These are phyloP conservation scores for Hammondia hammondi DNA, from an alignment of 169 alveolate genomes.

Conservation along the genomic window DNA sequence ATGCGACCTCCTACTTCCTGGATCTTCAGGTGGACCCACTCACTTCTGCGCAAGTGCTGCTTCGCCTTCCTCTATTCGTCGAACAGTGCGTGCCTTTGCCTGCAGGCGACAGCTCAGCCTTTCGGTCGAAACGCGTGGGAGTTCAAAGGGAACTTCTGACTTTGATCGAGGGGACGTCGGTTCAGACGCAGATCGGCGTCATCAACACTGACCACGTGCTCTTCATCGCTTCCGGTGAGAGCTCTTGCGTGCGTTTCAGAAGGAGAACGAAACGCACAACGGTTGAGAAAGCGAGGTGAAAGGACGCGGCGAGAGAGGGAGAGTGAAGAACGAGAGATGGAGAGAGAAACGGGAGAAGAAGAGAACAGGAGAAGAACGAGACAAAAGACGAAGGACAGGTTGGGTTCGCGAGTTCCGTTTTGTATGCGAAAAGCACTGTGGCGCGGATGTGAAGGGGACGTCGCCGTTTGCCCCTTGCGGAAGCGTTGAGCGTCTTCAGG, in stretches of 20 bases:
- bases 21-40: too few species aligned
- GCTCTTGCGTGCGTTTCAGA: background rate
- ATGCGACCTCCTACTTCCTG: too few species aligned
- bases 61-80: background rate
- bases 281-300: too few species aligned
- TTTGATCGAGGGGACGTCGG: constrained; percentile 61
- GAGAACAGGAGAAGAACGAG: too few species aligned
- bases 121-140: constrained; percentile 43
- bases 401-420: too few species aligned
- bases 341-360: too few species aligned
- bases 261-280: too few species aligned
- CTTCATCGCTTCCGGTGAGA: constrained; percentile 55
- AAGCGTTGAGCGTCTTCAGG: too few species aligned
- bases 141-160: constrained; percentile 61
- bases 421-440: background rate
- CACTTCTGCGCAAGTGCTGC: background rate
- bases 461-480: too few species aligned
- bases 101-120: constrained; percentile 30
- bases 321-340: too few species aligned
- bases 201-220: constrained; percentile 49
- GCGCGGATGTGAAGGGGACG: background rate
- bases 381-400: too few species aligned
- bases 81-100: background rate
- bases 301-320: too few species aligned
- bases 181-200: constrained; percentile 34